These are phyloP conservation scores for Ogataea hybrid DNA, from an alignment of 1,139 yeast species.

Conservation along the genomic window DNA sequence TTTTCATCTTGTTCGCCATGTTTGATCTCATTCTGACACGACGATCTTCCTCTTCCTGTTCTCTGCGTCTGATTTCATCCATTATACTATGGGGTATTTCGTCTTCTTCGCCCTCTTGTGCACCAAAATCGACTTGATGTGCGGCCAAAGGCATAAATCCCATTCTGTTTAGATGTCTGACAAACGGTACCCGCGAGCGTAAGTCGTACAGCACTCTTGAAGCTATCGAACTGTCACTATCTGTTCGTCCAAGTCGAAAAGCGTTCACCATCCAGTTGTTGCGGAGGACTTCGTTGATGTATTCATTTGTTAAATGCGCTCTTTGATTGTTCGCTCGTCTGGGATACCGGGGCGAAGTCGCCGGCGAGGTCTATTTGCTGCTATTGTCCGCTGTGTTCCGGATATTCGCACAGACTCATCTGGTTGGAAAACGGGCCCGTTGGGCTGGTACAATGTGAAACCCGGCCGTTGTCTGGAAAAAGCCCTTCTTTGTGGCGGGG, in stretches of 20 bases:
- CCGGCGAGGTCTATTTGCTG: slow-evolving; percentile 1
- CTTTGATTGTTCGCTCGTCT: background rate
- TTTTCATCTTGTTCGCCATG: slow-evolving; percentile 32
- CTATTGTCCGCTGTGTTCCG: slow-evolving; percentile 8
- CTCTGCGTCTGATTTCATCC: slow-evolving; percentile 33
- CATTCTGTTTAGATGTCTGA: slow-evolving; percentile 6
- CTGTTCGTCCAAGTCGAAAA: slow-evolving; percentile 5
- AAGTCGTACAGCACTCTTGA: slow-evolving; percentile 9
- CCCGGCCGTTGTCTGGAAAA: slow-evolving; percentile 11
- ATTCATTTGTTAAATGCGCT: slow-evolving; percentile 1
- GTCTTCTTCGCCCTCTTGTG: slow-evolving; percentile 29
- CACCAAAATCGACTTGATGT: slow-evolving; percentile 8
- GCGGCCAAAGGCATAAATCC: slow-evolving; percentile 7
- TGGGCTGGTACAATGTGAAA: slow-evolving; percentile 14
- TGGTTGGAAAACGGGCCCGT: slow-evolving; percentile 13
- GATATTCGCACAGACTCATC: slow-evolving; percentile 10
- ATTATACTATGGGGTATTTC: slow-evolving; percentile 35
- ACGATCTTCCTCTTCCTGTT: slow-evolving; percentile 33
- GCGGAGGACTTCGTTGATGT: slow-evolving; percentile 12
- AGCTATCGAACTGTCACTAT: slow-evolving; percentile 14
- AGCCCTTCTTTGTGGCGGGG: slow-evolving; percentile 7
- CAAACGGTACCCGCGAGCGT: slow-evolving; percentile 8
- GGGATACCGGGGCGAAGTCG: slow-evolving; percentile 1
- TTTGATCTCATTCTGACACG: slow-evolving; percentile 25
- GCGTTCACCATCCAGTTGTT: slow-evolving; percentile 6